phyloP scores from a whole-genome alignment of 306 rosid species.

The Dalbergia oliveri region DNA sequence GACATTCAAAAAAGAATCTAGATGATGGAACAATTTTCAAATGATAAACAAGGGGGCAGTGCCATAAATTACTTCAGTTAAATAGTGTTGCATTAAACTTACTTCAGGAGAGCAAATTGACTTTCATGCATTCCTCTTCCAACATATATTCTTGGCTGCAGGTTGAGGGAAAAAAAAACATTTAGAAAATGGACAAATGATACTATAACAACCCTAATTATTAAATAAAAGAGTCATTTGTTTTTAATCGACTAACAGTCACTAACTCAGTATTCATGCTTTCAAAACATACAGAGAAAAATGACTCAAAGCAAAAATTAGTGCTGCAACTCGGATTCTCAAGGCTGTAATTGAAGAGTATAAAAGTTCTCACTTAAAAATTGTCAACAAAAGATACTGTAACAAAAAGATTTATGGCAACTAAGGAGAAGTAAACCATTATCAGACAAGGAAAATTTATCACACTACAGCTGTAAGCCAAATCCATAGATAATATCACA shows the following conservation, averaged over 20 bases:
- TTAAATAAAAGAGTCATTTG: not conserved
- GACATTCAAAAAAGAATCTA: constrained; percentile 50
- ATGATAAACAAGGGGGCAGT: constrained; percentile 28
- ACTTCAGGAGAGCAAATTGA: constrained; percentile 84
- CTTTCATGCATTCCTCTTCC: constrained; percentile 99
- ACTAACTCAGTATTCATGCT: constrained; percentile 7
- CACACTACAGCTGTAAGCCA: constrained; percentile 8
- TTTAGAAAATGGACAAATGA: constrained; percentile 38
- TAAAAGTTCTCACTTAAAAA: constrained; percentile 15
- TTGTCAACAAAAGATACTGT: constrained; percentile 5
- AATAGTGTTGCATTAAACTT: constrained; percentile 50
- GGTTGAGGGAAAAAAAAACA: constrained; percentile 35
- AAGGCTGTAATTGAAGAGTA: not conserved
- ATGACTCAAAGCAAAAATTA: constrained; percentile 19
- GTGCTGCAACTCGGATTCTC: constrained; percentile 10
- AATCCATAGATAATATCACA: too few species aligned
- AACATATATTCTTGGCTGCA: constrained; percentile 92
- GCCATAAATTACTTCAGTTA: constrained; percentile 38
- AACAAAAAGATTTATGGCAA: constrained; percentile 25
- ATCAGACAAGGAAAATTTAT: not conserved
- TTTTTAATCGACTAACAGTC: constrained; percentile 22
- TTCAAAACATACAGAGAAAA: constrained; percentile 30
- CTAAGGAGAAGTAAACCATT: constrained; percentile 24
- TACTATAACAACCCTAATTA: constrained; percentile 32
- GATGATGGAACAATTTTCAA: constrained; percentile 46